phyloP scores from a whole-genome alignment of 2,329 filamentous ascomycete genomes.

The Fusarium foetens region DNA sequence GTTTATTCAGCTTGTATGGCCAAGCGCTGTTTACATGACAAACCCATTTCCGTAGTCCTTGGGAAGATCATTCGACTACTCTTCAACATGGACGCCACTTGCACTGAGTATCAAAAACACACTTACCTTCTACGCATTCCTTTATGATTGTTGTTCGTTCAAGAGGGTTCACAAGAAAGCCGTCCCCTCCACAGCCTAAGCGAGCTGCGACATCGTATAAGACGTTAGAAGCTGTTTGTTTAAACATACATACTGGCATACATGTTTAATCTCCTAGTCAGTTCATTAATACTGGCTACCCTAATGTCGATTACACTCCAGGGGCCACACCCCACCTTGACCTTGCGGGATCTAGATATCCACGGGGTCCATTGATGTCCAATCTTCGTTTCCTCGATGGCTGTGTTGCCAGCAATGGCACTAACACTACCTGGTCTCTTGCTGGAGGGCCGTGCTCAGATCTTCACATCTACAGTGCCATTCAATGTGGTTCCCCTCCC shows the following conservation, averaged over 20 bases:
- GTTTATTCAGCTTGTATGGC: slow-evolving; percentile 9
- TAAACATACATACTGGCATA: background rate
- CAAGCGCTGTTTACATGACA: background rate
- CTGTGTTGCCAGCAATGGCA: slow-evolving; percentile 3
- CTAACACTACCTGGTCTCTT: background rate
- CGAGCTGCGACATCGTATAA: slow-evolving; percentile 2
- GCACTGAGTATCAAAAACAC: background rate
- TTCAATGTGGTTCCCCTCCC: slow-evolving; percentile 5
- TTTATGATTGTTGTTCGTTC: background rate
- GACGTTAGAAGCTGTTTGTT: background rate
- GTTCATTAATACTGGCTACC: background rate
- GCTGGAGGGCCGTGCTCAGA: slow-evolving; percentile 10
- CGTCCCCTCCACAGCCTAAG: slow-evolving; percentile 5
- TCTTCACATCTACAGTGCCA: slow-evolving; percentile 25
- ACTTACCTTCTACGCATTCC: background rate
- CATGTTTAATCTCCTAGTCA: background rate
- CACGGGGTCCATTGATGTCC: background rate
- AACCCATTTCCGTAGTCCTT: slow-evolving; percentile 7
- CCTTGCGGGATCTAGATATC: slow-evolving; percentile 6
- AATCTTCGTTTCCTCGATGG: slow-evolving; percentile 10
- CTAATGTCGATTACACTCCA: background rate
- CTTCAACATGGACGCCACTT: background rate
- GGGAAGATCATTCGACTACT: slow-evolving; percentile 31
- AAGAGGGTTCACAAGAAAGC: background rate
- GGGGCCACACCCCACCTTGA: slow-evolving; percentile 16